These are phyloP conservation scores for Rhizophagus clarus DNA, from an alignment of 192 early-diverging fungal genomes.

Conservation along the genomic window DNA sequence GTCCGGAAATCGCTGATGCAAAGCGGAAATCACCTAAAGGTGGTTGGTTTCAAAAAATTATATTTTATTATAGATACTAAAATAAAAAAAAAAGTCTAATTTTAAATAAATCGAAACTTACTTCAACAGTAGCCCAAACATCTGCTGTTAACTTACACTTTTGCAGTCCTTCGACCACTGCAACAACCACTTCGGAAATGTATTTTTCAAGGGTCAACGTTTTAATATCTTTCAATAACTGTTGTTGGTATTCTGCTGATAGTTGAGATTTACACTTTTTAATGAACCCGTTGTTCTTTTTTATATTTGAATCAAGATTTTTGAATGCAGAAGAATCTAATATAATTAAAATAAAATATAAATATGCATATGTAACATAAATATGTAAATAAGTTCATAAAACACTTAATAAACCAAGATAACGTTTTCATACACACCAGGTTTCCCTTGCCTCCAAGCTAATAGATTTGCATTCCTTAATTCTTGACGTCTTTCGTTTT, in stretches of 20 bases:
- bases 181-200: slow-evolving; percentile 86
- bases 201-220: slow-evolving; percentile 96
- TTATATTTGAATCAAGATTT: slow-evolving; percentile 93
- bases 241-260: slow-evolving; percentile 62
- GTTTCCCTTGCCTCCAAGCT: slow-evolving; percentile 23
- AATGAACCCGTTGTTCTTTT: slow-evolving; percentile 96
- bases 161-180: slow-evolving; percentile 74
- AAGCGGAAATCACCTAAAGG: slow-evolving; percentile 64
- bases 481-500: slow-evolving; percentile 27
- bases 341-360: neutral
- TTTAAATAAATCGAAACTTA: slow-evolving; percentile 36
- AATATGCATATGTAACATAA: neutral
- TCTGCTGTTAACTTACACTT: slow-evolving; percentile 73
- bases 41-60: neutral
- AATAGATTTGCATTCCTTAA: slow-evolving; percentile 14
- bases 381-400: neutral
- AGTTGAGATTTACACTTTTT: slow-evolving; percentile 84
- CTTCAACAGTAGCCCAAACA: slow-evolving; percentile 79
- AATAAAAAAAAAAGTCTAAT: neutral
- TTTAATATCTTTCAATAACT: slow-evolving; percentile 78
- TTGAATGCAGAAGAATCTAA: slow-evolving; percentile 48
- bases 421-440: slow-evolving; percentile 1
- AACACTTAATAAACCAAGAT: neutral
- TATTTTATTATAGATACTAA: neutral
- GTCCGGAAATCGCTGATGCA: slow-evolving; percentile 89